Base-by-base conservation (phyloP, 345 rosid genomes). In the Tarenaya hassleriana region DNA sequence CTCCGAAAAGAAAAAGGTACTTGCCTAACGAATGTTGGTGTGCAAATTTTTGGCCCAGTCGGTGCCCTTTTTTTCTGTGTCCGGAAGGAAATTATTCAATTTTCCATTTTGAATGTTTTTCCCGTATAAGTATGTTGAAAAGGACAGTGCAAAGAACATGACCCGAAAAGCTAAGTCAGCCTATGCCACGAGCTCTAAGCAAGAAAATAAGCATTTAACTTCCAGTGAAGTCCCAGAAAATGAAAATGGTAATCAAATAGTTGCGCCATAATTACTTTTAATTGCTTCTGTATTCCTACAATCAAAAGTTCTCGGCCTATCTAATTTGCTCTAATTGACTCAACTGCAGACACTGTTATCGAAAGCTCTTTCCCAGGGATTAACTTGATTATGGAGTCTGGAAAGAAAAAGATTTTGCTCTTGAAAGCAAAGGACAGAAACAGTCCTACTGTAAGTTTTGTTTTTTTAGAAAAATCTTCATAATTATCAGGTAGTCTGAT, bases 1-100 rank as follows among this genome's bases (percentile, higher is more conserved):
- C 50, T 69, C 82, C 41, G 76, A 72, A 50, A 83, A 80, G 80
- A 77, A 79, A 62, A 83, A 77, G 90, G 84, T 83, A 21, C 7
- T 9, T 5, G 20, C 34, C 39, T 50, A 47, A 38, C 17, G 21
- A 64, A 17, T 50, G 35, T 47, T 34, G 31, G 41, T 20, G 33
- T 46, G 41, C 38, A 12, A 19, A 38, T 6, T 11, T 17, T 49
- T 7, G 0, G 45, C 13, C 38, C 54, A 35, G 20, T 38, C 29
- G 37, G 34, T 51, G 58, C n/a, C 41, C 41, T 47, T 45, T 51
- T 60, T 10, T 13, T 31, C 16, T 33, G 16, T 58, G 40, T 2
- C 41, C 35, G 41, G 41, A 24, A 14, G 49, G 5, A 15, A 11
- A 18, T 24, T 0, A 5, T 8, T 34, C n/a, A n/a, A n/a, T 10